Evolutionary conservation across 352 stramenopile genomes (phyloP).

Genomic region (Stramenopiles sp.): DNA sequence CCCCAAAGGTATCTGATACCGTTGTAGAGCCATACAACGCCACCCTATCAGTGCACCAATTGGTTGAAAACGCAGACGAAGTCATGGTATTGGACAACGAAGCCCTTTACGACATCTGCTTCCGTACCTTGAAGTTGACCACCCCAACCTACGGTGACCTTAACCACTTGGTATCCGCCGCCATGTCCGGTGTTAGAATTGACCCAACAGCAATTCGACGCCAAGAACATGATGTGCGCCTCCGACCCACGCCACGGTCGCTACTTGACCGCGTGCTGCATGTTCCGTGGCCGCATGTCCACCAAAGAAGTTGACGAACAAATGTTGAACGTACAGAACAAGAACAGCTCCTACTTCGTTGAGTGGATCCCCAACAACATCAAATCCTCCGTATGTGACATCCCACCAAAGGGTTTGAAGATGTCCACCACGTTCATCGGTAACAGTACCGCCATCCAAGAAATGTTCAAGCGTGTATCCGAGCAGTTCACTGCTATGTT

Average conservation of each 20-base stretch:
- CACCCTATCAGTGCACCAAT: conserved; percentile 93
- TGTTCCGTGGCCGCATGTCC: conserved; percentile 97
- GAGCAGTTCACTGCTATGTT: conserved; percentile 99
- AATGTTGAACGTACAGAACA: conserved; percentile 99
- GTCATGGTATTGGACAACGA: conserved; percentile 99
- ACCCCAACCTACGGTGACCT: conserved; percentile 95
- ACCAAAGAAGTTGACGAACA: conserved; percentile 97
- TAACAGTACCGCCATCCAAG: conserved; percentile 97
- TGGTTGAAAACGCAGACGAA: conserved; percentile 98
- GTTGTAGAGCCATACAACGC: conserved; percentile 99
- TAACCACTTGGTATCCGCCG: conserved; percentile 94
- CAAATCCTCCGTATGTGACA: conserved; percentile 97
- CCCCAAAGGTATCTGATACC: conserved; percentile 90
- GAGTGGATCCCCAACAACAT: conserved; percentile 99
- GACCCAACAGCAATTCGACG: conserved; percentile 94
- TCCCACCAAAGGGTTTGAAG: conserved; percentile 89
- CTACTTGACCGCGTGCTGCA: conserved; percentile 96
- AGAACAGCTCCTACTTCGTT: conserved; percentile 99
- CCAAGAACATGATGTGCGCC: conserved; percentile 99
- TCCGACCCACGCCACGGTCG: conserved; percentile 92
- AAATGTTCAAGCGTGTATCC: conserved; percentile 98
- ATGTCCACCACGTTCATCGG: conserved; percentile 96
- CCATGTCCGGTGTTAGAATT: conserved; percentile 98
- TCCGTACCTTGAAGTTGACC: conserved; percentile 95
- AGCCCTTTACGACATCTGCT: conserved; percentile 99